Evolutionary conservation across 768 basidiomycete genomes (phyloP), one percentile per base, ranked within the genome.

Genomic region (Postia placenta): DNA sequence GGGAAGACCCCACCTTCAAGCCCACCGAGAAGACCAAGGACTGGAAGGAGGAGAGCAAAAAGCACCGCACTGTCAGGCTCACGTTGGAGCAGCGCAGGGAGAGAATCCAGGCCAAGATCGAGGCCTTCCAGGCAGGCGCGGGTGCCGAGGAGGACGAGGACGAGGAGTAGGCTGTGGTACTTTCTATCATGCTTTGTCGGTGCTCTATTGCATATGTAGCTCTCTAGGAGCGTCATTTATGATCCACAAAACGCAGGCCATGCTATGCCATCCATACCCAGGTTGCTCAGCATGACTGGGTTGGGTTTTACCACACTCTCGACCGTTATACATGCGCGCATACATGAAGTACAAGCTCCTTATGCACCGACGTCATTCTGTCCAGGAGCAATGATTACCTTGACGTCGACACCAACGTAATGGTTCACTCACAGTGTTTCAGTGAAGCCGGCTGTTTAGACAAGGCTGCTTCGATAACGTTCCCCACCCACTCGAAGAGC

Each of bases 1-100:
- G 96, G 54, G 94, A 94, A 65, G 85, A 96, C 66, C 95, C 96
- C 41, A 69, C 71, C 19, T 94, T 94, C 81, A 83, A 89, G 69
- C 85, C 91, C 44, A 82, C 86, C 33, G 88, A 93, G 53, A 96
- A 97, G 74, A 69, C 83, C 36, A 78, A 78, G 61, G 90, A 94
- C 73, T 98, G 94, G 94, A 92, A 87, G 67, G 75, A 85, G 26
- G 95, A 96, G 69, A 70, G 74, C 50, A 65, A 76, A 61, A 92
- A 94, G 67, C 76, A 78, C 78, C 78, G 79, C 69, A 69, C 70
- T 50, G 56, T 58, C 63, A 88, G 75, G 67, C 85, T 92, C 65
- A 90, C 82, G 30, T 62, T 76, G 58, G 91, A 77, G 42, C 72
- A 95, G 74, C 84, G 93, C 65, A 78, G 81, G 67, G 82, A 74